Percentiles rank a stretch among this genome's conserved stretches.
Conservation (phyloP, 192 early-diverging fungal species). For the Diversispora eburnea region DNA sequence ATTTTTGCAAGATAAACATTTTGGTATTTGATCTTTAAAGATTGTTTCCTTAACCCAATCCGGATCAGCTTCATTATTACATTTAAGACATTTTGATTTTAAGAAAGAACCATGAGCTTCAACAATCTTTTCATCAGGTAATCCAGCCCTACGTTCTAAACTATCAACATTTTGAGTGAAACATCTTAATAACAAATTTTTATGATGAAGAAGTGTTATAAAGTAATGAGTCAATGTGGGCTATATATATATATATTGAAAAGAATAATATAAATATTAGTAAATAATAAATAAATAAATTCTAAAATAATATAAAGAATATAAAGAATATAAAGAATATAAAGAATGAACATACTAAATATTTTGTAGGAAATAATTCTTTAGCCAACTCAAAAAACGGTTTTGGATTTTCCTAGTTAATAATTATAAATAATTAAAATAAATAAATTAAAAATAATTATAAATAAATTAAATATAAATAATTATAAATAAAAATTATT, state of each 20-base stretch:
- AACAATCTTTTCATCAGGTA: slow-evolving; percentile 66
- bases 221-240: slow-evolving; percentile 91
- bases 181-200: slow-evolving; percentile 69
- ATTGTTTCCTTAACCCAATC: slow-evolving; percentile 47
- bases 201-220: slow-evolving; percentile 68
- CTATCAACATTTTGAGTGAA: slow-evolving; percentile 99
- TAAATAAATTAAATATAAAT: slow-evolving; percentile 3
- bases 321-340: neutral
- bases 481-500: neutral
- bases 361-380: slow-evolving; percentile 85
- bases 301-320: neutral
- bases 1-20: slow-evolving; percentile 58
- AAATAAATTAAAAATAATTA: neutral
- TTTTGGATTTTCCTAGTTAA: slow-evolving; percentile 62
- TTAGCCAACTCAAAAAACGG: slow-evolving; percentile 87
- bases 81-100: slow-evolving; percentile 70
- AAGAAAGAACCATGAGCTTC: slow-evolving; percentile 96
- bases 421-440: neutral
- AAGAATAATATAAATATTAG: neutral
- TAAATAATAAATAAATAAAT: too few relatives aligned
- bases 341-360: slow-evolving; percentile 35
- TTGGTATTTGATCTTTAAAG: slow-evolving; percentile 58
- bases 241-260: slow-evolving; percentile 25
- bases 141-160: slow-evolving; percentile 81
- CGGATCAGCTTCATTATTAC: slow-evolving; percentile 43